phyloP scores from a whole-genome alignment of 2,329 filamentous ascomycete species.

The Teratosphaeria nubilosa region DNA sequence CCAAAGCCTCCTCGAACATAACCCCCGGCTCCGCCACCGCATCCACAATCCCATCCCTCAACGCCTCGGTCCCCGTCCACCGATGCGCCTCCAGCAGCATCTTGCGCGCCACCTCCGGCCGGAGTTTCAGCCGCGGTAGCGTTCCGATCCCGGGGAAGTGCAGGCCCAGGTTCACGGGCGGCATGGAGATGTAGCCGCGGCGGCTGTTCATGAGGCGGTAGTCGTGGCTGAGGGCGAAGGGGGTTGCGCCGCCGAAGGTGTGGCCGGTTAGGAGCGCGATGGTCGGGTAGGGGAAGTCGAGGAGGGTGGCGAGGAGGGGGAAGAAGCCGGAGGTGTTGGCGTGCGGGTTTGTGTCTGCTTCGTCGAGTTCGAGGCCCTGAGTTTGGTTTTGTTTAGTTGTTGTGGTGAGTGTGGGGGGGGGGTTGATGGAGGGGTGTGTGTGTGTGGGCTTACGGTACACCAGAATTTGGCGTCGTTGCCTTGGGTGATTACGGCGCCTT shows the following conservation, averaged over 20 bases:
- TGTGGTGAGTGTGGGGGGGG: not conserved
- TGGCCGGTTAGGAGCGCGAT: constrained; percentile 40
- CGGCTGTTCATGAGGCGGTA: constrained; percentile 40
- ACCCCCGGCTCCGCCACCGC: constrained; percentile 38
- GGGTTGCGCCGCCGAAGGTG: constrained; percentile 40
- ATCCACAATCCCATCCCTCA: constrained; percentile 46
- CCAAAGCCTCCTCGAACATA: constrained; percentile 39
- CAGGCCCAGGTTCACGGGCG: constrained; percentile 45
- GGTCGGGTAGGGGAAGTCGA: constrained; percentile 33
- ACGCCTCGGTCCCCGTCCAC: constrained; percentile 44
- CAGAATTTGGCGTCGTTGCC: constrained; percentile 43
- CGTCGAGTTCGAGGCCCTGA: constrained; percentile 27
- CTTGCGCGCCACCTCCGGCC: constrained; percentile 41
- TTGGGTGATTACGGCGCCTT: constrained; percentile 44
- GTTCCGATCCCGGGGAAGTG: constrained; percentile 47
- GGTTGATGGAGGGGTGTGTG: not conserved
- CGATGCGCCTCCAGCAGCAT: constrained; percentile 47
- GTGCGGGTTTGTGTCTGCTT: constrained; percentile 24
- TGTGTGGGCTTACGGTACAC: constrained; percentile 31
- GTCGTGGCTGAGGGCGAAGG: constrained; percentile 39
- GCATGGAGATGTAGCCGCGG: constrained; percentile 41
- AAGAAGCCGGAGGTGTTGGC: constrained; percentile 29
- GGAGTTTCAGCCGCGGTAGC: constrained; percentile 43
- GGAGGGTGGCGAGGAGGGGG: constrained; percentile 26
- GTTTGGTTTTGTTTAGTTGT: too few species aligned